Base-by-base conservation (phyloP, 2,329 filamentous ascomycete species). In the Fusarium gaditjirri region DNA sequence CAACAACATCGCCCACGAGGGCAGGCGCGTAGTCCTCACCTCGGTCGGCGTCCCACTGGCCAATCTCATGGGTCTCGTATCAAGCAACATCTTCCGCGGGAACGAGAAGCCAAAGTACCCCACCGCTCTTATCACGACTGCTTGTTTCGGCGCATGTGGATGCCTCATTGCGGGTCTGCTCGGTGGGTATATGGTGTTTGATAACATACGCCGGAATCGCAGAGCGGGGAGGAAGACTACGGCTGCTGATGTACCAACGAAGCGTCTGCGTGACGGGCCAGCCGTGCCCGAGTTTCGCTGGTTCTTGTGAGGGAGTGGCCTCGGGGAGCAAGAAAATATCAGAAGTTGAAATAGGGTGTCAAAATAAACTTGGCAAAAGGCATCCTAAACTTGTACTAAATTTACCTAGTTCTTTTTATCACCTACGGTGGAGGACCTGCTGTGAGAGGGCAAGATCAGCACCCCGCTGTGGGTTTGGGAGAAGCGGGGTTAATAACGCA, bases 101-200 rank as follows among this genome's bases (percentile, higher is more conserved):
- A 81, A 89, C 63, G 89, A 92, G 71, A 87, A 86, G 10, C 91
- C 91, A 0, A 89, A 91, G 71, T 93, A 93, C 75, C 86, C 89
- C 56, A 90, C 83, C 1, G 91, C 92, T 0, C 78, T 93, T 44
- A 86, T 89, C 38, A 93, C 90, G 0, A 92, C 89, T 3, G 90
- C 90, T 3, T 84, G 85, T 0, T 92, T 92, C 80, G 91, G 91
- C 0, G 91, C 86, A 0, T 83, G 83, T 0, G 92, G 92, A 0
- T 85, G 86, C 8, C 66, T 88, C 1, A 79, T 91, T 60, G 88
- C 91, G 0, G 80, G 85, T 4, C 58, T 83, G 4, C 75, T 93
- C 50, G 91, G 90, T 1, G 65, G 81, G 0, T 93, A 85, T 72
- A 93, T 93, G 91, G 82, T 88, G 21, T 78, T 85, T 78, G 83